phyloP scores from a whole-genome alignment of 371 early-diverging fungal species.

The Sporodiniella umbellata region DNA sequence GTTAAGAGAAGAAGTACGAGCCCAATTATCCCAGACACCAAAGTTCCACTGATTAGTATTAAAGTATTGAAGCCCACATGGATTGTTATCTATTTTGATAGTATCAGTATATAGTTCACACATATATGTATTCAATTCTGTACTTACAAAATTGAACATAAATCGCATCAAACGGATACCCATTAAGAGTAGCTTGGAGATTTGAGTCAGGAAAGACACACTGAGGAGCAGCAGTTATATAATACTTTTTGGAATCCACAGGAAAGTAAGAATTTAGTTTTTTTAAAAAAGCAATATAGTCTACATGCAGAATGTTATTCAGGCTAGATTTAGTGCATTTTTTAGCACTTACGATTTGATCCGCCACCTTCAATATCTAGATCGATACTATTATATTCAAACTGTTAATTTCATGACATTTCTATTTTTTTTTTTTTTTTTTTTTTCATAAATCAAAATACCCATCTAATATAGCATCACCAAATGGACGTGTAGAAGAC shows the following conservation, averaged over 20 bases:
- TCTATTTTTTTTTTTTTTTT: not conserved
- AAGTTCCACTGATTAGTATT: constrained; percentile 45
- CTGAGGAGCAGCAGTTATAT: constrained; percentile 74
- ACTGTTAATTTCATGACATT: too few relatives aligned
- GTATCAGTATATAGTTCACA: not conserved
- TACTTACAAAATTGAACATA: constrained; percentile 67
- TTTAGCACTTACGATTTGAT: constrained; percentile 27
- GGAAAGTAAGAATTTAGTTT: constrained; percentile 42
- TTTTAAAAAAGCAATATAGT: constrained; percentile 54
- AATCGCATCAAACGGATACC: constrained; percentile 64
- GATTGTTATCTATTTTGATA: constrained; percentile 58
- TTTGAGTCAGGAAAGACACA: constrained; percentile 71
- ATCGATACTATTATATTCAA: constrained; percentile 42
- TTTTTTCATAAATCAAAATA: not conserved
- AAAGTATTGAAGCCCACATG: constrained; percentile 58
- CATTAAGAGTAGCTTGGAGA: constrained; percentile 47
- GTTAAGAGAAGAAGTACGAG: constrained; percentile 53
- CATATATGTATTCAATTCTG: not conserved
- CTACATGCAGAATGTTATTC: constrained; percentile 19
- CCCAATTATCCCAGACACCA: constrained; percentile 67
- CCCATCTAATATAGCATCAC: constrained; percentile 57
- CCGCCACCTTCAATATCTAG: constrained; percentile 63
- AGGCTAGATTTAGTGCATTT: not conserved
- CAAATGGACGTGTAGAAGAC: constrained; percentile 53
- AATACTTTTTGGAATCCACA: constrained; percentile 43